phyloP scores from a whole-genome alignment of 257 asterid species.

The Gentiana macrophylla region DNA sequence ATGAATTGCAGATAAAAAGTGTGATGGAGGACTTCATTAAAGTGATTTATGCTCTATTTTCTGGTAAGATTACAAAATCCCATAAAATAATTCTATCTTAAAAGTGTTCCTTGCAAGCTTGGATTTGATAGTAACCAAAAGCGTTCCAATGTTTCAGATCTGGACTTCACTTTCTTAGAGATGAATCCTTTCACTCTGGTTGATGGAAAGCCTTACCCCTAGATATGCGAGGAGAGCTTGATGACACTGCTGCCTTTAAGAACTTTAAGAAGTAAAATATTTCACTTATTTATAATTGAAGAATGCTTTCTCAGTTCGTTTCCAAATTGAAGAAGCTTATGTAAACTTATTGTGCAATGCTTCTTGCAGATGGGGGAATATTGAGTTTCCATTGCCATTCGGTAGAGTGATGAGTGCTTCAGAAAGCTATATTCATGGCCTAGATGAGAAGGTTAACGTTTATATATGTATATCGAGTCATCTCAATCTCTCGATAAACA shows the following conservation, averaged over 20 bases:
- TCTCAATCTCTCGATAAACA: neutral
- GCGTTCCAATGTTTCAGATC: constrained; percentile 32
- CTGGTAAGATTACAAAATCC: constrained; percentile 31
- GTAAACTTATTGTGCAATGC: constrained; percentile 5
- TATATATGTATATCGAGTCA: neutral
- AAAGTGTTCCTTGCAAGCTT: constrained; percentile 3
- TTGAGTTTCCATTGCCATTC: constrained; percentile 91
- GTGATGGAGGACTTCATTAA: constrained; percentile 80
- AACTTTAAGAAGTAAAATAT: constrained; percentile 82
- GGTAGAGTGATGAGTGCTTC: constrained; percentile 90
- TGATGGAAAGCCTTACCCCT: constrained; percentile 88
- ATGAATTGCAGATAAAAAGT: constrained; percentile 47
- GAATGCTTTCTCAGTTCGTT: neutral
- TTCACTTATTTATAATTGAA: neutral
- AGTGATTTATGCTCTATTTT: constrained; percentile 43
- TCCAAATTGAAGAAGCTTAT: neutral
- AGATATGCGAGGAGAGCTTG: constrained; percentile 99
- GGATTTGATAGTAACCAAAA: constrained; percentile 10
- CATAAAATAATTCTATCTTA: neutral
- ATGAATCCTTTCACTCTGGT: constrained; percentile 95
- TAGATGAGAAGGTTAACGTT: constrained; percentile 70
- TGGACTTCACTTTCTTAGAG: constrained; percentile 94
- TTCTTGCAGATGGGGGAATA: constrained; percentile 68
- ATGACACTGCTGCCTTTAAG: constrained; percentile 93
- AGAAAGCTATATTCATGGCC: constrained; percentile 73